phyloP scores from a whole-genome alignment of 2,329 filamentous ascomycete genomes.

The Xylariaceae sp. region DNA sequence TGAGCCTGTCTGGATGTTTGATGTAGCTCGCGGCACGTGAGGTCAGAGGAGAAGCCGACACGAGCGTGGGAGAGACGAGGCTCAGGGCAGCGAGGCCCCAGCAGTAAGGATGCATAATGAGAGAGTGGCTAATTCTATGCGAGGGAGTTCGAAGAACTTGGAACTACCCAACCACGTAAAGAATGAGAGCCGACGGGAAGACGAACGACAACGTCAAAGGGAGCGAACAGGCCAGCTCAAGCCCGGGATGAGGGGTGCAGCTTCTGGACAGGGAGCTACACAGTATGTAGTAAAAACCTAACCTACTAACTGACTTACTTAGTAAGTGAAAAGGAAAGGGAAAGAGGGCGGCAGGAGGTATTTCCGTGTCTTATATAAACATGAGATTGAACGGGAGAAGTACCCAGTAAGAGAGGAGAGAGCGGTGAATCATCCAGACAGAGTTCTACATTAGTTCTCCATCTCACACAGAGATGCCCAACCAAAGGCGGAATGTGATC shows the following conservation, averaged over 20 bases:
- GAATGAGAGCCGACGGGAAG: conserved; percentile 4
- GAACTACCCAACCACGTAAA: conserved; percentile 2
- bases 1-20: conserved; percentile 41
- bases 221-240: conserved; percentile 13
- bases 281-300: too few species aligned
- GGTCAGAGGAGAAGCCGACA: conserved; percentile 16
- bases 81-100: conserved; percentile 19
- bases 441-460: too few species aligned
- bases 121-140: too few species aligned
- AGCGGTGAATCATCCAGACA: too few species aligned
- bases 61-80: conserved; percentile 18
- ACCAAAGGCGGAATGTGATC: not conserved
- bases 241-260: conserved; percentile 9
- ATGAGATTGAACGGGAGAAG: not conserved
- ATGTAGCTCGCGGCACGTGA: conserved; percentile 18
- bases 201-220: conserved; percentile 1
- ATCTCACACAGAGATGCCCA: too few species aligned
- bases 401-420: too few species aligned
- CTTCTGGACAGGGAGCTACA: conserved; percentile 12
- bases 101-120: conserved; percentile 24
- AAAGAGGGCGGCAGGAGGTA: conserved; percentile 8
- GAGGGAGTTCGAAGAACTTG: too few species aligned
- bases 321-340: conserved; percentile 9
- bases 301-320: too few species aligned
- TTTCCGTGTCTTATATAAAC: conserved; percentile 15